A percentile compares a stretch with the other conserved stretches of the same genome.
These are phyloP conservation scores for Tolypocladium ophioglossoides DNA, from an alignment of 2,329 filamentous ascomycete species.

Conservation along the genomic window DNA sequence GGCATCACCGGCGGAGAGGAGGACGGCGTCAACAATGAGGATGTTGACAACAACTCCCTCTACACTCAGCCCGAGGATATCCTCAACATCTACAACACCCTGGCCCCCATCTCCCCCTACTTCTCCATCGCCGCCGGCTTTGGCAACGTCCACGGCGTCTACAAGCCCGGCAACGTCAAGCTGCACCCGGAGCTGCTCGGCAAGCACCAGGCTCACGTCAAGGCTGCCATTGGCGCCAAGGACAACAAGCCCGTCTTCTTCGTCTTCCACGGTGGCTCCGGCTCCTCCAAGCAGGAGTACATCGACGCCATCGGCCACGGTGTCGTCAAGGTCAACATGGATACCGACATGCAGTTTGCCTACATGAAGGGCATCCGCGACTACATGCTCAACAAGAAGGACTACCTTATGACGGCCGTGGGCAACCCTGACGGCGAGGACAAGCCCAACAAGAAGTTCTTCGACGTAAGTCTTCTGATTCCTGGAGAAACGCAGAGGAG, in stretches of 20 bases:
- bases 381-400: constrained; percentile 89
- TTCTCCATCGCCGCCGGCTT: constrained; percentile 98
- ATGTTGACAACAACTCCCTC: constrained; percentile 90
- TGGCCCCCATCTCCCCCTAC: constrained; percentile 80
- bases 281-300: constrained; percentile 86
- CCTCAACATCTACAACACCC: constrained; percentile 78
- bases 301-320: constrained; percentile 79
- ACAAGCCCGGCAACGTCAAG: constrained; percentile 96
- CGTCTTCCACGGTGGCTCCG: constrained; percentile 97
- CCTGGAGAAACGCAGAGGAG: neutral
- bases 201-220: constrained; percentile 92
- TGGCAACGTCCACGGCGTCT: constrained; percentile 98
- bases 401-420: constrained; percentile 77
- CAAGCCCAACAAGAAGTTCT: constrained; percentile 99
- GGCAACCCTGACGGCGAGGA: constrained; percentile 93
- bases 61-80: constrained; percentile 99
- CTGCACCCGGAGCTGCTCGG: constrained; percentile 90
- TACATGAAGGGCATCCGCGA: constrained; percentile 90
- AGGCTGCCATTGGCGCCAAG: constrained; percentile 61
- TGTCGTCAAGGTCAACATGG: constrained; percentile 99
- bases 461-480: constrained; percentile 37
- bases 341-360: constrained; percentile 94
- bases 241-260: constrained; percentile 94
- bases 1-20: constrained; percentile 92
- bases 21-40: constrained; percentile 97